Percentiles rank a stretch among this genome's conserved stretches.
Conservation (phyloP, 495 filamentous ascomycete genomes). For the Terfezia claveryi region DNA sequence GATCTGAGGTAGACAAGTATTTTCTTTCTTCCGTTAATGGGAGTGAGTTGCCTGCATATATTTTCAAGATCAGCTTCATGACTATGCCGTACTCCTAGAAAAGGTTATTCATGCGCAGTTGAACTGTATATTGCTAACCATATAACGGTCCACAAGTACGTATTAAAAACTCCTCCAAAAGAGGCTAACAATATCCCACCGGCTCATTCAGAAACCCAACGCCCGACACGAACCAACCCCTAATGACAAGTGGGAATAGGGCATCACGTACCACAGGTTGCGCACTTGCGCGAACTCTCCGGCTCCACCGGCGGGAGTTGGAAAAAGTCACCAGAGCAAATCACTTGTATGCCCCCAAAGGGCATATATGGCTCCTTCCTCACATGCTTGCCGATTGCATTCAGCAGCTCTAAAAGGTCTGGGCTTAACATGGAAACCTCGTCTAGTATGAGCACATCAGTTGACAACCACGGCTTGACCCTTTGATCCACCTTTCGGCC, state of each 20-base stretch:
- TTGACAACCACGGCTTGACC: conserved; percentile 2
- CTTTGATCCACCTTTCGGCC: not conserved
- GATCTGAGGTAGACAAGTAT: not conserved
- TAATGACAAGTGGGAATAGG: too few relatives aligned
- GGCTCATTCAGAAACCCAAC: too few relatives aligned
- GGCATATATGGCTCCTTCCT: not conserved
- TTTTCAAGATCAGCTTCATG: not conserved
- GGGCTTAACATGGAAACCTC: conserved; percentile 19
- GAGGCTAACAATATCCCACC: too few relatives aligned
- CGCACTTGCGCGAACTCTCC: conserved; percentile 10
- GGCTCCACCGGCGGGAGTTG: conserved; percentile 17
- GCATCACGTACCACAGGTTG: conserved; percentile 8
- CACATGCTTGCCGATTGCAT: conserved; percentile 6
- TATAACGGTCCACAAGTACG: too few relatives aligned
- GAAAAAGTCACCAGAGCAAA: conserved; percentile 19
- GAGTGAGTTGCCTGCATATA: not conserved
- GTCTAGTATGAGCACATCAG: conserved; percentile 15
- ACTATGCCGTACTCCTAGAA: too few relatives aligned
- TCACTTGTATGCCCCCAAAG: conserved; percentile 16
- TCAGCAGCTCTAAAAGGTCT: conserved; percentile 15
- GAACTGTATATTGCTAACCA: too few relatives aligned
- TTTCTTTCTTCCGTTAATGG: not conserved
- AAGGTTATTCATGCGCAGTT: too few relatives aligned
- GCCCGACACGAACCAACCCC: too few relatives aligned
- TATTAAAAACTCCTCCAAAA: too few relatives aligned